Evolutionary conservation across 352 stramenopile genomes (phyloP).

Genomic region (Phytophthora melonis): DNA sequence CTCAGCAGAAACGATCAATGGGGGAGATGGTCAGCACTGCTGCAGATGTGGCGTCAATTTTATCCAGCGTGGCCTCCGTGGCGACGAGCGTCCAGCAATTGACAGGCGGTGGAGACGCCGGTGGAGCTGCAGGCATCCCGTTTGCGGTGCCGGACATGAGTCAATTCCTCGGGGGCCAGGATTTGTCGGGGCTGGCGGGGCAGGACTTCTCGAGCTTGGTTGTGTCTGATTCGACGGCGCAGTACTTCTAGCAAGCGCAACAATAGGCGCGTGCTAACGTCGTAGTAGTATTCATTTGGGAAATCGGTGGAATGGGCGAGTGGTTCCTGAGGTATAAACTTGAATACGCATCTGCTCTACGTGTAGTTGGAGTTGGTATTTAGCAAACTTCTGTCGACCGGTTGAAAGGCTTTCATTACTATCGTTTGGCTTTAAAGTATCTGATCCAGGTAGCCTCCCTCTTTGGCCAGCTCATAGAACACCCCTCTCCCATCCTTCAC

Average conservation of each 20-base stretch:
- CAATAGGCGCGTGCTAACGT: neutral
- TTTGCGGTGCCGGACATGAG: slow-evolving; percentile 33
- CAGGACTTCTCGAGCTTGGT: slow-evolving; percentile 26
- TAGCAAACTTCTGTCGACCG: too few relatives aligned
- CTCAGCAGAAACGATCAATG: slow-evolving; percentile 30
- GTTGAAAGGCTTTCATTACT: neutral
- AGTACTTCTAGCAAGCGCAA: slow-evolving; percentile 20
- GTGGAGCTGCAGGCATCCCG: slow-evolving; percentile 17
- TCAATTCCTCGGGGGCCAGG: slow-evolving; percentile 26
- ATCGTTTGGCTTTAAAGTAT: neutral
- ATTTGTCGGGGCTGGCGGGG: slow-evolving; percentile 16
- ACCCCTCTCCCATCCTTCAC: slow-evolving; percentile 14
- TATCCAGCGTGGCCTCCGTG: slow-evolving; percentile 37
- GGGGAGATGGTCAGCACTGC: slow-evolving; percentile 36
- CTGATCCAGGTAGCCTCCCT: slow-evolving; percentile 15
- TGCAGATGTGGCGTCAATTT: slow-evolving; percentile 28
- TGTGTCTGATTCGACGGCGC: neutral
- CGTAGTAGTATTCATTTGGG: too few relatives aligned
- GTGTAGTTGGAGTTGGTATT: too few relatives aligned
- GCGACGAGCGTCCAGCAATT: slow-evolving; percentile 38
- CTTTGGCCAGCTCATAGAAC: slow-evolving; percentile 35
- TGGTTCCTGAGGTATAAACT: too few relatives aligned
- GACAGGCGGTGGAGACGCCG: slow-evolving; percentile 19
- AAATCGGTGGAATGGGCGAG: too few relatives aligned
- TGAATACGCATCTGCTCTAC: too few relatives aligned